Percentiles rank a stretch among this genome's conserved stretches.
Evolutionary conservation across 306 rosid genomes (phyloP).

Genomic region (Trichosanthes truncata): DNA sequence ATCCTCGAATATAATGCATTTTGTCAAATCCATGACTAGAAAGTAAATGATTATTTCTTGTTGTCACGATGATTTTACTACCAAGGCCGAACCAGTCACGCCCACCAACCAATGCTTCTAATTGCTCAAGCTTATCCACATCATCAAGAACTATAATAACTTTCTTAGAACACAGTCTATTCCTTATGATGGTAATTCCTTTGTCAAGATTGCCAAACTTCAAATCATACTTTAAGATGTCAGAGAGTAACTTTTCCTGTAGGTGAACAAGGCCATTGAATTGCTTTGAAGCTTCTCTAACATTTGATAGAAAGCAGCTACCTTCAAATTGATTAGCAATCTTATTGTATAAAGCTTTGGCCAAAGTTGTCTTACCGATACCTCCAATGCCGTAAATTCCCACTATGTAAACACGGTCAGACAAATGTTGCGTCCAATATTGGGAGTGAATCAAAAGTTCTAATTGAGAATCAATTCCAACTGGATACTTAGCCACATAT

Average conservation of each 20-base stretch:
- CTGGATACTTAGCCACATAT: neutral
- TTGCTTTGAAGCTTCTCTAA: neutral
- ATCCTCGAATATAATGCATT: neutral
- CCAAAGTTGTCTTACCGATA: slow-evolving; percentile 15
- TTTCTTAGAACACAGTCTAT: neutral
- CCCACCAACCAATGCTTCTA: neutral
- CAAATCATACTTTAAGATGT: neutral
- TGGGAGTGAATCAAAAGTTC: no score
- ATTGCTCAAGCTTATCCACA: neutral
- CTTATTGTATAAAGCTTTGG: slow-evolving; percentile 16
- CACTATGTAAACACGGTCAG: neutral
- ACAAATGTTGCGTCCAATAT: neutral
- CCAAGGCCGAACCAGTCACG: slow-evolving; percentile 10
- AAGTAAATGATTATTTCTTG: neutral
- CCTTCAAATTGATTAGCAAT: neutral
- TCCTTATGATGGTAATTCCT: neutral
- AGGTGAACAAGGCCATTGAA: neutral
- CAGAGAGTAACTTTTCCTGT: slow-evolving; percentile 1
- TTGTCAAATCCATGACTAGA: neutral
- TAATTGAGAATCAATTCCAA: neutral
- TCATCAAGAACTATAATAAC: slow-evolving; percentile 12
- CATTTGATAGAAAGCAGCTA: neutral
- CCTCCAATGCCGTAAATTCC: slow-evolving; percentile 18
- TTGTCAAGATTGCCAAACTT: neutral
- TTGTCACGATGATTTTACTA: slow-evolving; percentile 20